Conservation (phyloP, 2,329 filamentous ascomycete genomes). For the Cladosporium sp. region DNA sequence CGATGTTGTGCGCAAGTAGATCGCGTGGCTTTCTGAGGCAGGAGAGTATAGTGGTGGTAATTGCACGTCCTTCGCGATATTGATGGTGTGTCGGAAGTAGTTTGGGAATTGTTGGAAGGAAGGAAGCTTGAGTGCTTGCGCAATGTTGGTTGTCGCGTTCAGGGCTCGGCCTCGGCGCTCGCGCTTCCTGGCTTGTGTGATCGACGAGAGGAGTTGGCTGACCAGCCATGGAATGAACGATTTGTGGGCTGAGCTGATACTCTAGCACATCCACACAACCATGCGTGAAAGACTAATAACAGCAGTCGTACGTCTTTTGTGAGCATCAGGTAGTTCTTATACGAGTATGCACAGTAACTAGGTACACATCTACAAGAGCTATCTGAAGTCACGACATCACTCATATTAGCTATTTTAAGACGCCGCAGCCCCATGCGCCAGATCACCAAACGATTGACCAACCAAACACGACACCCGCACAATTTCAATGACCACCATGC, state of each 20-base stretch:
- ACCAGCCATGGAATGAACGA: neutral
- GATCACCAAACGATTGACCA: neutral
- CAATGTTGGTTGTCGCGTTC: neutral
- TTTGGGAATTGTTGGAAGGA: neutral
- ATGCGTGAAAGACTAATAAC: neutral
- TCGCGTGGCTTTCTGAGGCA: neutral
- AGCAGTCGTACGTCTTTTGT: neutral
- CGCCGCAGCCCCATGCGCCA: neutral
- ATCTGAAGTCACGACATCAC: neutral
- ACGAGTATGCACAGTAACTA: neutral
- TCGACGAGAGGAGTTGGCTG: neutral
- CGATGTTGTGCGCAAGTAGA: neutral
- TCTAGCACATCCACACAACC: neutral
- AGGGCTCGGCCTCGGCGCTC: neutral
- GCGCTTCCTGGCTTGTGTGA: neutral
- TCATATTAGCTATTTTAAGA: neutral
- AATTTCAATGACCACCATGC: neutral
- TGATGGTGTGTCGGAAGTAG: neutral
- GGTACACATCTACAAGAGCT: conserved; percentile 4
- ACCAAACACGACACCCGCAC: neutral
- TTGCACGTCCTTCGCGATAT: neutral
- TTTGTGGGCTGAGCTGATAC: neutral
- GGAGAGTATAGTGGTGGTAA: neutral
- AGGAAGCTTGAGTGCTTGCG: neutral
- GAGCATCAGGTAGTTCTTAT: neutral